Evolutionary conservation across 805 yeast genomes (phyloP).

Genomic region (Lipomyces mesembrius): DNA sequence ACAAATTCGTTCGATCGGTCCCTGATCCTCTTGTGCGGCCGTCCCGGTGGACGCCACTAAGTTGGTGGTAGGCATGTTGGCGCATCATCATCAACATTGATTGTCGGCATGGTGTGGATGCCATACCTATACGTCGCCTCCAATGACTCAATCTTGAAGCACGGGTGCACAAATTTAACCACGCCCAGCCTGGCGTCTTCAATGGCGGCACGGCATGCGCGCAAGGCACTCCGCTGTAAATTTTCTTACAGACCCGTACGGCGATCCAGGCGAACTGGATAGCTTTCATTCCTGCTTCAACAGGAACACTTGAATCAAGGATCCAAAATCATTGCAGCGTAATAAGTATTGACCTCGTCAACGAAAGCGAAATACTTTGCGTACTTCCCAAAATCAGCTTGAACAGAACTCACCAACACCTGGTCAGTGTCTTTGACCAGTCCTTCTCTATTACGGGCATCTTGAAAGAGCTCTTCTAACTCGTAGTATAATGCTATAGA

Average conservation of each 20-base stretch:
- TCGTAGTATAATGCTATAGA: not conserved
- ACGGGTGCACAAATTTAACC: too few relatives aligned
- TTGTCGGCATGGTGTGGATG: slow-evolving; percentile 1
- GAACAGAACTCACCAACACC: slow-evolving; percentile 5
- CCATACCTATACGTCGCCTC: slow-evolving; percentile 1
- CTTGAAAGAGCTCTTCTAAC: not conserved
- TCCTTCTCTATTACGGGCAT: not conserved
- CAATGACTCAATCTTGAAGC: not conserved
- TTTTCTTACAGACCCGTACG: too few relatives aligned
- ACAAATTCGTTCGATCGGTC: too few relatives aligned
- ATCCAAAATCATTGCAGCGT: slow-evolving; percentile 4
- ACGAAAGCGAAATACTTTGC: slow-evolving; percentile 5
- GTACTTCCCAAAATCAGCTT: not conserved
- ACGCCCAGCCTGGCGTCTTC: too few relatives aligned
- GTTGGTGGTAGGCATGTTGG: not conserved
- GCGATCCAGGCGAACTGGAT: not conserved
- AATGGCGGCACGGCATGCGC: too few relatives aligned
- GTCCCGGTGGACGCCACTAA: not conserved
- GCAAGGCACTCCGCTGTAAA: too few relatives aligned
- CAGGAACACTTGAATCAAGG: slow-evolving; percentile 2
- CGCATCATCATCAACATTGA: not conserved
- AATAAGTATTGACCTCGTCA: slow-evolving; percentile 9
- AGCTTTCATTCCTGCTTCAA: slow-evolving; percentile 7
- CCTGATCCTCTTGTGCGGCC: too few relatives aligned
- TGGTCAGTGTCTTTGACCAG: slow-evolving; percentile 2